These are phyloP conservation scores for Trichocladium uniseriatum DNA, from an alignment of 495 filamentous ascomycete genomes.

Conservation along the genomic window DNA sequence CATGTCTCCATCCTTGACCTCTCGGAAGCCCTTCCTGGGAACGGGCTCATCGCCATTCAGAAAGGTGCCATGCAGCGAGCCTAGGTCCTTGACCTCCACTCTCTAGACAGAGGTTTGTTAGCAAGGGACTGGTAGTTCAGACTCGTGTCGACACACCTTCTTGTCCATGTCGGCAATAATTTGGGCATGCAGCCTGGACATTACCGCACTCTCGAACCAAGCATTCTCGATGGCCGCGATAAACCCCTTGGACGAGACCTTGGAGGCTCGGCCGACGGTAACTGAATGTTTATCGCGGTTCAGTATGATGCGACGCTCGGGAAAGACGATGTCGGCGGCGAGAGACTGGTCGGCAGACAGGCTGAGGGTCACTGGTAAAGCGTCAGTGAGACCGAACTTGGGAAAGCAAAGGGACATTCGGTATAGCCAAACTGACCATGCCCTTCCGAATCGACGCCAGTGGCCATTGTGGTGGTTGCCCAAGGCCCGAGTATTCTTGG, in stretches of 20 bases:
- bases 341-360: slow-evolving; percentile 1
- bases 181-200: slow-evolving; percentile 70
- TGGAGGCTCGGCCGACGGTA: slow-evolving; percentile 34
- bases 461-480: not conserved
- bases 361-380: slow-evolving; percentile 9
- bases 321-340: not conserved
- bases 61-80: slow-evolving; percentile 51
- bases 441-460: not conserved
- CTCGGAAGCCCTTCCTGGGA: not conserved
- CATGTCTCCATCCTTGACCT: slow-evolving; percentile 31
- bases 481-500: too few species aligned
- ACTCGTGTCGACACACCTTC: slow-evolving; percentile 30
- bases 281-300: slow-evolving; percentile 14
- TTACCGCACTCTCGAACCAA: slow-evolving; percentile 71
- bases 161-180: slow-evolving; percentile 37
- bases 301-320: slow-evolving; percentile 26
- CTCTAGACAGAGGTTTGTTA: slow-evolving; percentile 22
- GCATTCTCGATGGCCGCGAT: slow-evolving; percentile 45
- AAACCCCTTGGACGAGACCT: slow-evolving; percentile 31
- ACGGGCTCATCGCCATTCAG: slow-evolving; percentile 22
- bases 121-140: not conserved
- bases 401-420: not conserved
- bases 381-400: not conserved
- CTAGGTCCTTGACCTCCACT: slow-evolving; percentile 39
- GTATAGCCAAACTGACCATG: not conserved